Percentiles rank a stretch among this genome's conserved stretches.
phyloP scores from a whole-genome alignment of 1,139 yeast genomes.

The Yamadazyma sp. region DNA sequence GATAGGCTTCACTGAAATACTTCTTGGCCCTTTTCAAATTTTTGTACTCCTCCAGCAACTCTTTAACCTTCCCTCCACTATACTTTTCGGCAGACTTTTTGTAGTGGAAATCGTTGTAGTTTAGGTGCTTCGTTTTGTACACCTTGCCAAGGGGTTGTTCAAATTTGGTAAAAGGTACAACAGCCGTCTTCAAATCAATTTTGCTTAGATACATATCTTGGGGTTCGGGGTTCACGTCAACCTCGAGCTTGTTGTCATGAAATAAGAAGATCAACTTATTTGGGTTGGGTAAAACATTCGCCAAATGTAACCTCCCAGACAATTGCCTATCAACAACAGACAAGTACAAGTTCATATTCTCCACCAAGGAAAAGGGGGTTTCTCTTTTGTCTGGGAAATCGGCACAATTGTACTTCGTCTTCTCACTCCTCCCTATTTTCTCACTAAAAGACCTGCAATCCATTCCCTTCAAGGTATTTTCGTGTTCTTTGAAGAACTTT shows the following conservation, averaged over 20 bases:
- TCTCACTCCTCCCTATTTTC: constrained; percentile 14
- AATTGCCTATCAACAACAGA: constrained; percentile 11
- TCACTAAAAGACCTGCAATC: constrained; percentile 16
- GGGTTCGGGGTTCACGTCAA: constrained; percentile 12
- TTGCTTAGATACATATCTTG: not conserved
- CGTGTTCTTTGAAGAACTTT: constrained; percentile 9
- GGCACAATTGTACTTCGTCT: constrained; percentile 14
- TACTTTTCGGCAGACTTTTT: constrained; percentile 4
- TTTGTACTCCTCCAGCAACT: constrained; percentile 11
- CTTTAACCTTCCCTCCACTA: constrained; percentile 8
- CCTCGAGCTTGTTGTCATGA: constrained; percentile 12
- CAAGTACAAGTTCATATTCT: constrained; percentile 15
- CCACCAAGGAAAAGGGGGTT: constrained; percentile 11
- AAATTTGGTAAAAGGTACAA: constrained; percentile 7
- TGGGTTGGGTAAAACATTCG: constrained; percentile 16
- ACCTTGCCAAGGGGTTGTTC: constrained; percentile 3
- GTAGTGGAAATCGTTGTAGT: constrained; percentile 14
- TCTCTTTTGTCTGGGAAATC: constrained; percentile 14
- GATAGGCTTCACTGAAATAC: constrained; percentile 52
- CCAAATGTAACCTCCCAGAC: constrained; percentile 13
- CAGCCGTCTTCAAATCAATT: constrained; percentile 5
- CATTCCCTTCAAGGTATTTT: constrained; percentile 8
- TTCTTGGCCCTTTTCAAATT: constrained; percentile 27
- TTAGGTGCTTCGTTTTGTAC: constrained; percentile 7
- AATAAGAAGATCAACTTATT: constrained; percentile 14